Evolutionary conservation across 1,284 basidiomycete species (phyloP), one percentile per base, ranked within the genome.

Genomic region (Moesziomyces antarcticus): DNA sequence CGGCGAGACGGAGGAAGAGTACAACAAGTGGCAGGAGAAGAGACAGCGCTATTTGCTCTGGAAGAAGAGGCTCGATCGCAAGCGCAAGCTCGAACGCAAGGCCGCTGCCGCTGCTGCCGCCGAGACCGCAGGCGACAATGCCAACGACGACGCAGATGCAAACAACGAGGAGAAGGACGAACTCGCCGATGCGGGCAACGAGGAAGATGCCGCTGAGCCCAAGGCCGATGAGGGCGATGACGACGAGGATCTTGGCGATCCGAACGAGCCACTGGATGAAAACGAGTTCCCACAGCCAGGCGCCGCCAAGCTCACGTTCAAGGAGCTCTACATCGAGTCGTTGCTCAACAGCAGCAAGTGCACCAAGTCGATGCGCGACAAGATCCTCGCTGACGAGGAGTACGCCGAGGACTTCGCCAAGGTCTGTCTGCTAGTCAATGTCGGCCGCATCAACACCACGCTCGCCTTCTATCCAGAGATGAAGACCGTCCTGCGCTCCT

Each of bases 381-480:
- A 93, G 85, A 91, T 94, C 87, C 81, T 89, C 47, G 90, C 92
- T 57, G 91, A 89, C 2, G 91, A 91, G 35, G 89, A 89, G 18
- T 95, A 93, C 83, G 91, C 90, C 3, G 86, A 90, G 58, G 93
- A 93, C 84, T 89, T 93, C 73, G 91, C 90, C 52, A 94, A 85
- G 42, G 80, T 94, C 46, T 91, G 92, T 44, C 86, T 96, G 27
- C 87, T 96, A 47, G 92, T 93, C 51, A 96, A 96, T 79, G 91
- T 94, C 50, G 93, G 93, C n/a, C 87, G 93, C 60, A 93, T 96
- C 84, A 96, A 95, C 82, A 95, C 93, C 24, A 95, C 94, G 33
- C 91, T 94, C 88, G 93, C 93, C 61, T 95, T 86, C 75, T 86
- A 85, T 60, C 85, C 85, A 25, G 91, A 92, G 85, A 92, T 93